These are phyloP conservation scores for Suillus brevipes DNA, from an alignment of 768 basidiomycete genomes.

Conservation along the genomic window DNA sequence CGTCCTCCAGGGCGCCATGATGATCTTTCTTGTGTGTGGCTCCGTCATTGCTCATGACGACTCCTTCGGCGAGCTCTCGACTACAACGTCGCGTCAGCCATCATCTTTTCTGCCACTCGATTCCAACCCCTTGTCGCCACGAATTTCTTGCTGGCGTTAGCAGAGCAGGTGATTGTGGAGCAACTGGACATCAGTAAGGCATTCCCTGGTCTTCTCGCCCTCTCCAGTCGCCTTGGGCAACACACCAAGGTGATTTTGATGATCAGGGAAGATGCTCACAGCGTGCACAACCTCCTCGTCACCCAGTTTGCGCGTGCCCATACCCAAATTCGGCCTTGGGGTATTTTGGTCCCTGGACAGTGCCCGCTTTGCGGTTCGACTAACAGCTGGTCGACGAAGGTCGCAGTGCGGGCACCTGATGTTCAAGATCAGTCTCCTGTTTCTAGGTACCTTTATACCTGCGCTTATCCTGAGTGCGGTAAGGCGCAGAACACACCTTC, in stretches of 20 bases:
- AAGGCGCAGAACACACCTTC: background rate
- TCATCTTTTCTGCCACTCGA: background rate
- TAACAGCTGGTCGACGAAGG: background rate
- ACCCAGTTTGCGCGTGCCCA: background rate
- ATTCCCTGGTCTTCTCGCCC: background rate
- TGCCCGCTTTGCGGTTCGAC: background rate
- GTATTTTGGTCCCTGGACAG: background rate
- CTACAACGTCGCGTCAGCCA: background rate
- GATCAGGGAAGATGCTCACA: background rate
- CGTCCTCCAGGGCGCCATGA: background rate
- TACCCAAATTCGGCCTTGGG: background rate
- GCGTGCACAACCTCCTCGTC: background rate
- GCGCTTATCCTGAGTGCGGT: background rate
- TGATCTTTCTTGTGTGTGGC: background rate
- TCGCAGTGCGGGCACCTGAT: background rate
- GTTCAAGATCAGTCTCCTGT: background rate
- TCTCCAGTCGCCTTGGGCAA: background rate
- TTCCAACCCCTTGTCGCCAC: background rate
- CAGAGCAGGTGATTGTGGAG: background rate
- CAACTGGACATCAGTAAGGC: background rate
- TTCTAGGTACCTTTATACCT: background rate
- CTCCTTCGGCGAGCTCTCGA: background rate
- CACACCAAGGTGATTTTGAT: background rate
- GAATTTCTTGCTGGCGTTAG: background rate
- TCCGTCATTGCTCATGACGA: background rate